Percentiles rank a stretch among this genome's conserved stretches.
Evolutionary conservation across 2,329 filamentous ascomycete genomes (phyloP).

Genomic region (Samsoniella hepiali): DNA sequence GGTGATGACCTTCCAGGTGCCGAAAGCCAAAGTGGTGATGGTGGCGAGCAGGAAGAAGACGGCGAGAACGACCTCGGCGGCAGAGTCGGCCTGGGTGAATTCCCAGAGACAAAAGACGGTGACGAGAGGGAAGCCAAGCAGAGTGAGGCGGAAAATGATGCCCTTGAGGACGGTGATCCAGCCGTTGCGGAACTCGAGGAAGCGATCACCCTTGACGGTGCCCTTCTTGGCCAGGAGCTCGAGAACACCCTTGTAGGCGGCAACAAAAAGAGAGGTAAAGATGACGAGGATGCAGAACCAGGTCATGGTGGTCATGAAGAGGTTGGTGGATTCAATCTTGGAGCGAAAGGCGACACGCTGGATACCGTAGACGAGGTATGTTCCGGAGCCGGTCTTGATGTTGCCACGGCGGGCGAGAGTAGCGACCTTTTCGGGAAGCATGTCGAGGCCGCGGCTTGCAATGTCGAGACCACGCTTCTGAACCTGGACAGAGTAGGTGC

Average conservation of each 20-base stretch:
- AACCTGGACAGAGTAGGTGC: slow-evolving; percentile 77
- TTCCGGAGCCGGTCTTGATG: slow-evolving; percentile 51
- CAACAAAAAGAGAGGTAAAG: slow-evolving; percentile 68
- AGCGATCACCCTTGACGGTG: slow-evolving; percentile 81
- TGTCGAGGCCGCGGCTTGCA: slow-evolving; percentile 52
- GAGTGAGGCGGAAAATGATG: slow-evolving; percentile 83
- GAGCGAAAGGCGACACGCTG: slow-evolving; percentile 85
- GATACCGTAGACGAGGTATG: slow-evolving; percentile 71
- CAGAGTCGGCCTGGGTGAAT: slow-evolving; percentile 79
- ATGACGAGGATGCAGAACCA: slow-evolving; percentile 86
- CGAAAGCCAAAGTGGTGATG: slow-evolving; percentile 75
- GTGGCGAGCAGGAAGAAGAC: slow-evolving; percentile 86
- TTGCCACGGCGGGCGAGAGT: slow-evolving; percentile 53
- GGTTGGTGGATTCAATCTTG: slow-evolving; percentile 82
- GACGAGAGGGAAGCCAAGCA: slow-evolving; percentile 92
- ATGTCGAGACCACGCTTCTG: slow-evolving; percentile 54
- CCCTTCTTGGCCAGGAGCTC: slow-evolving; percentile 71
- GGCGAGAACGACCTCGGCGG: slow-evolving; percentile 80
- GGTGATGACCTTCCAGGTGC: slow-evolving; percentile 82
- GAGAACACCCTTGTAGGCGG: slow-evolving; percentile 75
- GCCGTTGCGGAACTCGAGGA: slow-evolving; percentile 89
- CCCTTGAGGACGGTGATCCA: slow-evolving; percentile 93
- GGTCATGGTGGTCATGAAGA: slow-evolving; percentile 86
- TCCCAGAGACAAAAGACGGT: slow-evolving; percentile 91
- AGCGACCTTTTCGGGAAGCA: slow-evolving; percentile 46